Conservation (phyloP, 164 flowering plant species). For the Stephania japonica region DNA sequence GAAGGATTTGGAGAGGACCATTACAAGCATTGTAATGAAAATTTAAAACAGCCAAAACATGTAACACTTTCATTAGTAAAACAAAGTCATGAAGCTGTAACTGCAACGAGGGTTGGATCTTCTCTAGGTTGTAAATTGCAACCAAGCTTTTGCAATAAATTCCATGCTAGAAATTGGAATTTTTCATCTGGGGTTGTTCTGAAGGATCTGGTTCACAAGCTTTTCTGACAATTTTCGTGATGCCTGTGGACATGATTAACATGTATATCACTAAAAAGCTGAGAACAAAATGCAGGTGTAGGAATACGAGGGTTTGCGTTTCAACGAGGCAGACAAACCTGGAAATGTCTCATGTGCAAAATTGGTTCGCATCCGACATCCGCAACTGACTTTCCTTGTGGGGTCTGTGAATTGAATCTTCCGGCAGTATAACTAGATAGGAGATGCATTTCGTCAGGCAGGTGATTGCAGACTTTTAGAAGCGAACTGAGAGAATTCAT, state of each 20-base stretch:
- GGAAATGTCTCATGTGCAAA: constrained; percentile 92
- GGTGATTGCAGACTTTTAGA: constrained; percentile 59
- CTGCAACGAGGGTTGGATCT: not conserved
- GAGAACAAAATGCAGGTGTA: not conserved
- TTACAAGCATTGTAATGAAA: not conserved
- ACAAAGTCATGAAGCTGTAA: constrained; percentile 1
- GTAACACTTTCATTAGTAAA: not conserved
- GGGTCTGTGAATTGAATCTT: constrained; percentile 54
- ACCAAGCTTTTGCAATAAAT: not conserved
- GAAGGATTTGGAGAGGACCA: not conserved
- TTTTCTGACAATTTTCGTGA: constrained; percentile 66
- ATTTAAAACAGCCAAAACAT: not conserved
- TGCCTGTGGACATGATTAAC: constrained; percentile 39
- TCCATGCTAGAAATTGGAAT: not conserved
- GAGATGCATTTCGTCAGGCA: constrained; percentile 40
- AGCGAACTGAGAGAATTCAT: constrained; percentile 88
- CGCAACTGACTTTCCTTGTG: constrained; percentile 66
- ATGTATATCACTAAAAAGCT: not conserved
- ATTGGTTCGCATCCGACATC: constrained; percentile 97
- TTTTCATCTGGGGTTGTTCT: constrained; percentile 14
- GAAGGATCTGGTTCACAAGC: constrained; percentile 58
- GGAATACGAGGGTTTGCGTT: not conserved
- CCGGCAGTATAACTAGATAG: constrained; percentile 62
- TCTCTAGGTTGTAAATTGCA: not conserved
- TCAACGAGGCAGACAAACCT: constrained; percentile 37